Evolutionary conservation across 768 basidiomycete species (phyloP).

Genomic region (Nidularia sp.): DNA sequence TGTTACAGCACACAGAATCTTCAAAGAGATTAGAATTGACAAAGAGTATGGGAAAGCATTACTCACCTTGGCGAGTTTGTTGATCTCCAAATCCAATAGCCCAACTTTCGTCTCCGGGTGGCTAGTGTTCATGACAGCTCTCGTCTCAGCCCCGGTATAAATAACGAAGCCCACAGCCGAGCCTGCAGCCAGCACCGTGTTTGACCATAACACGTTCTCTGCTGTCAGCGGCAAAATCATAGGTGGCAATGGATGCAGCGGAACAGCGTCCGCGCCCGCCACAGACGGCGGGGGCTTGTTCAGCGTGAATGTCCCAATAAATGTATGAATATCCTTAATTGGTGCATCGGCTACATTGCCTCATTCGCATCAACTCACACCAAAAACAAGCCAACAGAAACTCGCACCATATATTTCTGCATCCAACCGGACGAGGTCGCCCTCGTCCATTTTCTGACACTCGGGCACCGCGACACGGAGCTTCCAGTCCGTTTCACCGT

Average conservation of each 20-base stretch:
- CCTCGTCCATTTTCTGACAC: slow-evolving; percentile 67
- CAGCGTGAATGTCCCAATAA: slow-evolving; percentile 88
- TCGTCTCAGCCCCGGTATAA: slow-evolving; percentile 92
- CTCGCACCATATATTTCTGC: slow-evolving; percentile 85
- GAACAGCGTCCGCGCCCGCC: slow-evolving; percentile 25
- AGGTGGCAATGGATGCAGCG: slow-evolving; percentile 37
- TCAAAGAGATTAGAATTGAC: not conserved
- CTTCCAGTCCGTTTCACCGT: slow-evolving; percentile 99
- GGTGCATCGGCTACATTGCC: slow-evolving; percentile 76
- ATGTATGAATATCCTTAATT: slow-evolving; percentile 94
- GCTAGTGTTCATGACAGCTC: slow-evolving; percentile 98
- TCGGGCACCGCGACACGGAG: slow-evolving; percentile 83
- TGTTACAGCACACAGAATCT: slow-evolving; percentile 95
- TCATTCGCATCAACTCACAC: slow-evolving; percentile 11
- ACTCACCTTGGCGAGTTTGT: slow-evolving; percentile 92
- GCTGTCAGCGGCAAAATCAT: slow-evolving; percentile 85
- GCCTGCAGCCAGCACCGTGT: slow-evolving; percentile 95
- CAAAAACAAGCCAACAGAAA: not conserved
- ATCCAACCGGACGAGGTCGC: slow-evolving; percentile 58
- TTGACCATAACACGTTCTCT: slow-evolving; percentile 95
- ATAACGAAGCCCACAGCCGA: slow-evolving; percentile 89
- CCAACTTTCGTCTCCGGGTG: slow-evolving; percentile 96
- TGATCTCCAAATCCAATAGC: slow-evolving; percentile 89
- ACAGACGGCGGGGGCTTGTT: slow-evolving; percentile 38
- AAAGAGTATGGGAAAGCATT: not conserved